Evolutionary conservation across 2,329 filamentous ascomycete genomes (phyloP), one percentile per base, ranked within the genome.

Genomic region (Coniochaeta prunicola): DNA sequence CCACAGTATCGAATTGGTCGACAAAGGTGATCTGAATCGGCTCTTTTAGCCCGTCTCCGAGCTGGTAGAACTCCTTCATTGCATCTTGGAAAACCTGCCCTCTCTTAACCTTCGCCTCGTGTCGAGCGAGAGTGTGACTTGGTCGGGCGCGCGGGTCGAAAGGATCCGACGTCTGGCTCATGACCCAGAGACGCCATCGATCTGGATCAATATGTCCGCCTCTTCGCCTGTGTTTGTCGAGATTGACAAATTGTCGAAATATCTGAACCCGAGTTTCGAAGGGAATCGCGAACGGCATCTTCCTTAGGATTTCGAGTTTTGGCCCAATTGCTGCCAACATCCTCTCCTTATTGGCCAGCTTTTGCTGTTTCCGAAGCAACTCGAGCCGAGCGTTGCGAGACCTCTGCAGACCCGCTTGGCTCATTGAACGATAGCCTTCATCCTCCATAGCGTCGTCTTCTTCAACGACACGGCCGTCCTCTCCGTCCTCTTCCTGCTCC

Each of bases 1-100:
- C 94, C 8, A 85, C 80, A 1, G 88, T 84, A 61, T 89, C 90
- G 65, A 96, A 99, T 60, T 92, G 84, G 69, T 99, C 94, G 48
- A 97, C 87, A 70, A 99, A 99, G 0, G 91, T 94, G 67, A 99
- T 97, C 68, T 96, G 91, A 36, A 99, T 96, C 0, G 92, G 91
- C 68, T 97, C 93, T 69, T 97, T 97, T 59, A 99, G 75, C 0
- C 87, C 88, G 15, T 93, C 89, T 0, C 89, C 89, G 5, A 97
- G 79, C 1, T 83, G 73, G 66, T 91, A 97, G 67, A 97, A 97
- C 58, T 92, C 83, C 3, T 87, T 77, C 68, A 87, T 93, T 0
- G 94, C 94, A 74, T 97, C 92, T 19, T 90, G 82, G 68, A 97
- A 97, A 5, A 96, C 81, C 55, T 84, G 81, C 21, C 89, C 87